Evolutionary conservation across 306 rosid species (phyloP).

Genomic region (Datisca glomerata): DNA sequence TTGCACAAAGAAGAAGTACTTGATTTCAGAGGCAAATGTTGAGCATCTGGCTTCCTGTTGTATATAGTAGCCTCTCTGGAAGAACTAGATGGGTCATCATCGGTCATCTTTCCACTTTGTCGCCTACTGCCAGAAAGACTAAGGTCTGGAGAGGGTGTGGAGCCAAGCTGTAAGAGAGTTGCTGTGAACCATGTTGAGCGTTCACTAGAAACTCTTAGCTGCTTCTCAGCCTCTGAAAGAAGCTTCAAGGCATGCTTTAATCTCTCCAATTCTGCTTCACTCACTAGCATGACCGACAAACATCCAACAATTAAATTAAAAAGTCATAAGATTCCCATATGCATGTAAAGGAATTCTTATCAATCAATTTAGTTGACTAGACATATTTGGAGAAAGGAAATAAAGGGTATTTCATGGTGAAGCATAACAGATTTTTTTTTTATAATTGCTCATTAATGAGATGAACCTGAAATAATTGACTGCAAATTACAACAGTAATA

Average conservation of each 20-base stretch:
- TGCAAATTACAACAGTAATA: too few relatives aligned
- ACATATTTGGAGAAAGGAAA: too few relatives aligned
- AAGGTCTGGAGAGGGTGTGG: constrained; percentile 67
- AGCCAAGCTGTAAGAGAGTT: constrained; percentile 88
- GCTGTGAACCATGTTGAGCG: constrained; percentile 98
- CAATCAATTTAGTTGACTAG: too few relatives aligned
- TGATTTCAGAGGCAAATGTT: constrained; percentile 37
- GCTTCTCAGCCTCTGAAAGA: constrained; percentile 96
- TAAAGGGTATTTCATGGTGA: too few relatives aligned
- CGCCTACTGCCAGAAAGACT: constrained; percentile 71
- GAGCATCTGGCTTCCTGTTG: constrained; percentile 45
- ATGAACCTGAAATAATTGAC: too few relatives aligned
- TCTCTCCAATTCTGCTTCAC: constrained; percentile 72
- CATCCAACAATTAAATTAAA: constrained; percentile 6
- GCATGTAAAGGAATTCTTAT: too few relatives aligned
- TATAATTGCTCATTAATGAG: too few relatives aligned
- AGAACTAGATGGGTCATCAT: constrained; percentile 73
- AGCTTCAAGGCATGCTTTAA: constrained; percentile 90
- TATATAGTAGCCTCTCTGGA: constrained; percentile 47
- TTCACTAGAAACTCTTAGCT: constrained; percentile 82
- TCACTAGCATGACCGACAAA: constrained; percentile 49
- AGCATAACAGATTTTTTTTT: too few relatives aligned
- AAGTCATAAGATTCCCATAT: too few relatives aligned
- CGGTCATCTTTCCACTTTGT: constrained; percentile 71
- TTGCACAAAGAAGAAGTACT: constrained; percentile 36